Percentiles rank a stretch among this genome's conserved stretches.
phyloP scores from a whole-genome alignment of 768 basidiomycete genomes.

The Dentipellis fragilis region DNA sequence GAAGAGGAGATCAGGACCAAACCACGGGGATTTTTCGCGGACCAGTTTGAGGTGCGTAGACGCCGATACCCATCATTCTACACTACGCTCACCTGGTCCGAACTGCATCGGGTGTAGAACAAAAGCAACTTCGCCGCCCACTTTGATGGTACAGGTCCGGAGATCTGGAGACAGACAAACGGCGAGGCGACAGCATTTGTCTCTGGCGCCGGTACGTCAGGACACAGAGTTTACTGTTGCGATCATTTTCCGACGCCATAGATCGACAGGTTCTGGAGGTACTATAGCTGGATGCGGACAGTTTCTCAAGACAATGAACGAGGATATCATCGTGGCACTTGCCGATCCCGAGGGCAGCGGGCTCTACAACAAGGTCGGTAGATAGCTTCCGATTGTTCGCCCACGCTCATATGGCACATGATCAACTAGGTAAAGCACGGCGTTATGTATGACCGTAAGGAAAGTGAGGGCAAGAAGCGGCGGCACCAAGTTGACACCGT shows the following conservation, averaged over 20 bases:
- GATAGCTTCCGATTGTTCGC: background rate
- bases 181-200: conserved; percentile 80
- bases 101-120: conserved; percentile 38
- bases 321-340: conserved; percentile 58
- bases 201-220: conserved; percentile 65
- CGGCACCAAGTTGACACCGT: conserved; percentile 94
- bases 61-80: background rate
- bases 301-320: conserved; percentile 69
- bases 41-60: conserved; percentile 75
- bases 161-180: conserved; percentile 89
- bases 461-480: conserved; percentile 88
- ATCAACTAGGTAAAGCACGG: conserved; percentile 69
- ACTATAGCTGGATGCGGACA: conserved; percentile 81
- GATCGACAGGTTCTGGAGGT: conserved; percentile 75
- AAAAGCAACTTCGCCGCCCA: conserved; percentile 87
- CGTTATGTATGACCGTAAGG: conserved; percentile 90
- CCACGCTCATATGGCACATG: background rate
- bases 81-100: background rate
- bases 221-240: background rate
- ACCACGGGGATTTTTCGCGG: conserved; percentile 85
- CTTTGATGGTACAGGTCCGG: conserved; percentile 82
- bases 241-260: background rate
- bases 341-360: conserved; percentile 94
- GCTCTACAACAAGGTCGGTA: conserved; percentile 77
- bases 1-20: conserved; percentile 33